Evolutionary conservation across 768 basidiomycete genomes (phyloP), one percentile per base, ranked within the genome.

Genomic region (Candolleomyces eurysporus): DNA sequence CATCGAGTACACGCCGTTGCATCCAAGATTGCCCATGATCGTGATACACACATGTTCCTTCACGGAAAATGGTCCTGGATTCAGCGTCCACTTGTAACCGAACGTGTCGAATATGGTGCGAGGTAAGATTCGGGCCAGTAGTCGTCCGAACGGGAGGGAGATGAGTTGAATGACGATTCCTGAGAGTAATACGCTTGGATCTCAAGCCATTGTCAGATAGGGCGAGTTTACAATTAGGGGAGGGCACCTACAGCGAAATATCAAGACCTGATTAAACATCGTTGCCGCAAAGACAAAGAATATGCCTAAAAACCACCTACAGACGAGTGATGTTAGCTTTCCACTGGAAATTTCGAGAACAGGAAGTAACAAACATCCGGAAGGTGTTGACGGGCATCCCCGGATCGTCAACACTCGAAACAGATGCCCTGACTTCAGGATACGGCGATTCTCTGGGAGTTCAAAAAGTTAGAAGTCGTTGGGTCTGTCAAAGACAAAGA

Each of bases 1-100:
- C 0, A 89, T 87, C 32, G 85, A 83, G 67, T 92, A 91, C 4
- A 86, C 83, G 36, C 90, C 90, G 21, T 73, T 69, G 60, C 82
- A 78, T 22, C 80, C 83, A 30, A 90, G 82, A 69, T 88, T 92
- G 43, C 85, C 84, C 91, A 92, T 92, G 61, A 92, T 83, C 22
- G 89, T 89, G 68, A 90, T 88, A 70, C 85, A 87, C 62, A 91
- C 86, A 67, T 96, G 94, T 69, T 96, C 94, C 79, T 96, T 96
- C 80, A 95, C 87, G 62, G 84, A 89, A 79, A 95, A 96, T 3
- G 90, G 92, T 0, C 94, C 94, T 0, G 87, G 87, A 64, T 89
- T 92, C 52, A 92, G 71, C 8, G 88, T 83, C 87, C 89, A 90
- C 21, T 82, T 78, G 74, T 85, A 87, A 40, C 90, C 88, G 63